Evolutionary conservation across 2,329 filamentous ascomycete genomes (phyloP).

Genomic region (Trichothecium roseum): DNA sequence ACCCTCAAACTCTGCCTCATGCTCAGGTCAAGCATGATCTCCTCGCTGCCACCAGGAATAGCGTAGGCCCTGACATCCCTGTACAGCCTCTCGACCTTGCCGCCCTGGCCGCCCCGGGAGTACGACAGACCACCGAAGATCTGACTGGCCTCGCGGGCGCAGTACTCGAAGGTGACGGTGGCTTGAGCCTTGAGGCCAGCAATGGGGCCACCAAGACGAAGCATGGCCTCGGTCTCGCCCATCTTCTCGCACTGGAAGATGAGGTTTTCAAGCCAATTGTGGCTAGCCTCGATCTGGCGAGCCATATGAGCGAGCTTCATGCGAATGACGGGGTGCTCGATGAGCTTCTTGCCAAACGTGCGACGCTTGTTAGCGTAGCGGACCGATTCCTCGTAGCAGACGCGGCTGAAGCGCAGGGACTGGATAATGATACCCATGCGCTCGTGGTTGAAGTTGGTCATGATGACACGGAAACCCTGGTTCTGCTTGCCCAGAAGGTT

Average conservation of each 20-base stretch:
- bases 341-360: slow-evolving; percentile 93
- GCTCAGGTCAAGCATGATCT: slow-evolving; percentile 97
- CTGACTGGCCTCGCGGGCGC: slow-evolving; percentile 89
- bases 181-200: slow-evolving; percentile 88
- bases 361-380: slow-evolving; percentile 96
- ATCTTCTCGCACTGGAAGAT: slow-evolving; percentile 90
- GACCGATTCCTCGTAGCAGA: slow-evolving; percentile 93
- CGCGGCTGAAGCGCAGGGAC: slow-evolving; percentile 85
- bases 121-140: slow-evolving; percentile 95
- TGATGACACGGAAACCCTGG: slow-evolving; percentile 96
- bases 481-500: slow-evolving; percentile 97
- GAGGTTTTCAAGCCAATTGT: slow-evolving; percentile 92
- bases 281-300: slow-evolving; percentile 92
- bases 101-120: slow-evolving; percentile 86
- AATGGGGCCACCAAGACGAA: slow-evolving; percentile 89
- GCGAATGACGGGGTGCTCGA: slow-evolving; percentile 93
- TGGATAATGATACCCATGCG: slow-evolving; percentile 98
- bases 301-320: slow-evolving; percentile 98
- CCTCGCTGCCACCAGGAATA: slow-evolving; percentile 89
- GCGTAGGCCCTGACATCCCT: slow-evolving; percentile 93
- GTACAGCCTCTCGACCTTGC: slow-evolving; percentile 89
- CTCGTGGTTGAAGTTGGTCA: slow-evolving; percentile 99
- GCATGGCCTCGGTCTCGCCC: slow-evolving; percentile 90
- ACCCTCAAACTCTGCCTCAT: slow-evolving; percentile 86
- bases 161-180: slow-evolving; percentile 94